A percentile compares a stretch with the other conserved stretches of the same genome.
Conservation (phyloP, 441 rosid genomes). For the Erodium chrysanthum region DNA sequence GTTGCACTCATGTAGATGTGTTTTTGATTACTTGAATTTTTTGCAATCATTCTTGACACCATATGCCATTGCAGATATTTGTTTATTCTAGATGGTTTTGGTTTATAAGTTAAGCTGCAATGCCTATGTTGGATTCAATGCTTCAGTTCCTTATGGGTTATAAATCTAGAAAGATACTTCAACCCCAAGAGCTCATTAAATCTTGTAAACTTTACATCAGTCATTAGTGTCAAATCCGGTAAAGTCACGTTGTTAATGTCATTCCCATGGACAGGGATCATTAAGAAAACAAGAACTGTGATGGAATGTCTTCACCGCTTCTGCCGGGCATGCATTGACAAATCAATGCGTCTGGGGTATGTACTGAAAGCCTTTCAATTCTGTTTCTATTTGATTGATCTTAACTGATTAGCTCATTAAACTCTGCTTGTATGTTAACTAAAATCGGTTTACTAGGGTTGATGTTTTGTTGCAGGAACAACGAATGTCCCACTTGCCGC, state of each 20-base stretch:
- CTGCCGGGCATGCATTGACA: conserved; percentile 94
- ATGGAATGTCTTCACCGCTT: conserved; percentile 97
- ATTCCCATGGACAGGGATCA: conserved; percentile 49
- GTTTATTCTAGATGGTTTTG: background rate
- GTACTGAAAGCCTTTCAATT: conserved; percentile 14
- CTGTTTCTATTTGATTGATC: conserved; percentile 2
- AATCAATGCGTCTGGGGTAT: conserved; percentile 96
- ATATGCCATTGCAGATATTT: background rate
- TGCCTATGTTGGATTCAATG: background rate
- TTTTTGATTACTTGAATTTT: conserved; percentile 1
- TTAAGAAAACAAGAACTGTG: conserved; percentile 88
- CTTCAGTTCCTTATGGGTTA: background rate
- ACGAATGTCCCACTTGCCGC: conserved; percentile 98
- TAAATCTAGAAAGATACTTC: background rate
- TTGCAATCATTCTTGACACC: background rate
- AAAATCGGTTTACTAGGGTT: conserved; percentile 14
- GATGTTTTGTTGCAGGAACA: conserved; percentile 54
- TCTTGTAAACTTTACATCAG: conserved; percentile 5
- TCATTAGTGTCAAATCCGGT: background rate
- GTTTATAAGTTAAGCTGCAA: background rate
- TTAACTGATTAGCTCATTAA: background rate
- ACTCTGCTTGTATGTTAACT: background rate
- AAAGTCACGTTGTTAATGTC: background rate
- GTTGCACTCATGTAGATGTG: background rate
- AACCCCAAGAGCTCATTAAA: background rate